A percentile compares a stretch with the other conserved stretches of the same genome.
Conservation (phyloP, 2,329 filamentous ascomycete genomes). For the Pseudocercospora fuligena region DNA sequence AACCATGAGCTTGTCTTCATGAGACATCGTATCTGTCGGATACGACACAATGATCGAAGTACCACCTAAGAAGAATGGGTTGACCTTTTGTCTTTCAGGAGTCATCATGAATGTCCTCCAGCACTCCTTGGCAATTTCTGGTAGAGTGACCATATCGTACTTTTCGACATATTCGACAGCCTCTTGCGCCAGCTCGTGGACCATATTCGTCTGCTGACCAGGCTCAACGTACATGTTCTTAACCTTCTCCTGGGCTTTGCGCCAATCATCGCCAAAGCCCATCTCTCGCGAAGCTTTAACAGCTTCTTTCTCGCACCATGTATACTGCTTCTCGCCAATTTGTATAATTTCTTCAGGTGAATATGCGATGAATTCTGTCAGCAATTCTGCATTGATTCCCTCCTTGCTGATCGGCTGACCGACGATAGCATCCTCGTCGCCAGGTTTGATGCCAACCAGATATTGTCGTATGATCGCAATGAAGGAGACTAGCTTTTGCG, state of each 20-base stretch:
- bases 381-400: constrained; percentile 58
- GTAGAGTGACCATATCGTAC: constrained; percentile 62
- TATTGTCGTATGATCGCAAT: constrained; percentile 46
- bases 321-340: constrained; percentile 58
- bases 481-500: constrained; percentile 45
- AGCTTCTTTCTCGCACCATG: constrained; percentile 63
- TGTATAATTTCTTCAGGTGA: constrained; percentile 60
- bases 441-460: constrained; percentile 52
- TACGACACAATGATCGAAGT: constrained; percentile 61
- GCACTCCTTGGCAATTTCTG: constrained; percentile 57
- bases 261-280: constrained; percentile 57
- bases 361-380: constrained; percentile 64
- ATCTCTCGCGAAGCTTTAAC: constrained; percentile 55
- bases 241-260: constrained; percentile 59
- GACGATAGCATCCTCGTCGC: constrained; percentile 57
- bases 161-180: constrained; percentile 59
- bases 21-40: constrained; percentile 58
- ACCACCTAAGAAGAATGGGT: constrained; percentile 65
- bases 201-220: constrained; percentile 59
- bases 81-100: constrained; percentile 58
- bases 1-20: constrained; percentile 63
- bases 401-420: constrained; percentile 62
- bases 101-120: constrained; percentile 64
- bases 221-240: constrained; percentile 61
- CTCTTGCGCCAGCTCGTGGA: constrained; percentile 57